Base-by-base conservation (phyloP, 208 protist species). In the Crithidia acanthocephali region DNA sequence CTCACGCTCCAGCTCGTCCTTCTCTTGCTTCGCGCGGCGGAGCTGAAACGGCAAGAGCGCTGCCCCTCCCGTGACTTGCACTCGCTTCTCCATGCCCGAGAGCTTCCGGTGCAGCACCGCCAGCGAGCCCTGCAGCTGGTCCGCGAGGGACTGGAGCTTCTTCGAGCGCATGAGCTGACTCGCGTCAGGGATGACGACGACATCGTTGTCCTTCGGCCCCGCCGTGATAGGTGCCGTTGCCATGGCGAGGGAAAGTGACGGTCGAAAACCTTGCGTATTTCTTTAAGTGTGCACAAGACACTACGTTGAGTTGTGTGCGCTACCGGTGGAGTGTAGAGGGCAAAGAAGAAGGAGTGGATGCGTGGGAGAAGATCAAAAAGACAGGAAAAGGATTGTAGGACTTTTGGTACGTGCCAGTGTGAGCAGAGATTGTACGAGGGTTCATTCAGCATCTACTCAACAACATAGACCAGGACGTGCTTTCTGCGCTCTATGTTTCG, bases 31-130 rank as follows among this genome's bases (percentile, higher is more conserved):
- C 9, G 87, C 84, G 18, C 85, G 83, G 6, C 83, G 81, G 0
- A 85, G 72, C 69, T 92, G 83, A 57, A 86, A 90, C 15, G 84
- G 84, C 66, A 88, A 72, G 52, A 88, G 71, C 2, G 85, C 67
- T 11, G 68, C 64, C 10, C 62, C 55, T 1, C 67, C 68, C 50
- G 48, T 73, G 20, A 60, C 53, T 13, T 77, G 55, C 62, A 83
- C 64, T 28, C 83, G 76, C 52, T 81, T 53, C 76, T 94, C 73
- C 75, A 92, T 69, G 20, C 71, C 33, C 0, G 69, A 76, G 16
- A 94, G 66, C n/a, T 83, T 81, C 9, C 59, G 40, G 33, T 77
- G 76, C n/a, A 96, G 81, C 9, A 79, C 63, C 3, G 60, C 45
- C 30, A 92, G 73, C 11, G 89, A 91, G 35, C 83, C 55, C n/a